Conservation (phyloP, 768 basidiomycete species). For the Tremella yokohamensis region DNA sequence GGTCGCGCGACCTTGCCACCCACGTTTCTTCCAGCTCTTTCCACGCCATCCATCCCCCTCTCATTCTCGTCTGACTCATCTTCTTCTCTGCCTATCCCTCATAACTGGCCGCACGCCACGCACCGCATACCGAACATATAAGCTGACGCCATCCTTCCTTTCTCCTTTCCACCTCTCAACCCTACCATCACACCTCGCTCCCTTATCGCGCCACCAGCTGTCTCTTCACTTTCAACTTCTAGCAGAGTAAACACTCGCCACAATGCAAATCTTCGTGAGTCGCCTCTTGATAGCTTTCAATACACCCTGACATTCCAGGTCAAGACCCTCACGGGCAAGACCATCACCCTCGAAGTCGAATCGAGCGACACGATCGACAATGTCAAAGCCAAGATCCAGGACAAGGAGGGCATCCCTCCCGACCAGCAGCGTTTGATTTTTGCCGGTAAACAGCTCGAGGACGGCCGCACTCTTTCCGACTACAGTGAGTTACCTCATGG, state of each 20-base stretch:
- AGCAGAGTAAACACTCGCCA: constrained; percentile 1
- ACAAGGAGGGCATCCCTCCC: constrained; percentile 70
- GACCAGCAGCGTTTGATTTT: constrained; percentile 90
- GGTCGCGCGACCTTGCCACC: constrained; percentile 2
- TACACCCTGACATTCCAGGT: constrained; percentile 63
- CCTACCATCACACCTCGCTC: neutral
- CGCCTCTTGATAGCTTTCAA: constrained; percentile 7
- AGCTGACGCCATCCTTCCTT: constrained; percentile 6
- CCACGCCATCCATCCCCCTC: neutral
- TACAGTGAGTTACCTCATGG: constrained; percentile 54
- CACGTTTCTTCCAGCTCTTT: neutral
- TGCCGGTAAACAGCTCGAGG: constrained; percentile 87
- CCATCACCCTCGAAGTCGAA: constrained; percentile 83
- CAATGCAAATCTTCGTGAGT: constrained; percentile 63
- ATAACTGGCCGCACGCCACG: neutral
- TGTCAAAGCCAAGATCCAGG: constrained; percentile 90
- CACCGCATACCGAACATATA: neutral
- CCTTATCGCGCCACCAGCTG: neutral
- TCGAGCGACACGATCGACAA: constrained; percentile 78
- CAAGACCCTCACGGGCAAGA: constrained; percentile 68
- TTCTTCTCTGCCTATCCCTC: neutral
- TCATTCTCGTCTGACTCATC: neutral
- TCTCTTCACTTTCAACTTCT: neutral
- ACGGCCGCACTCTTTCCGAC: constrained; percentile 82
- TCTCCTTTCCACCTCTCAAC: neutral